Percentiles rank a stretch among this genome's conserved stretches.
Conservation (phyloP, 2,329 filamentous ascomycete species). For the Phialocephala sp. region DNA sequence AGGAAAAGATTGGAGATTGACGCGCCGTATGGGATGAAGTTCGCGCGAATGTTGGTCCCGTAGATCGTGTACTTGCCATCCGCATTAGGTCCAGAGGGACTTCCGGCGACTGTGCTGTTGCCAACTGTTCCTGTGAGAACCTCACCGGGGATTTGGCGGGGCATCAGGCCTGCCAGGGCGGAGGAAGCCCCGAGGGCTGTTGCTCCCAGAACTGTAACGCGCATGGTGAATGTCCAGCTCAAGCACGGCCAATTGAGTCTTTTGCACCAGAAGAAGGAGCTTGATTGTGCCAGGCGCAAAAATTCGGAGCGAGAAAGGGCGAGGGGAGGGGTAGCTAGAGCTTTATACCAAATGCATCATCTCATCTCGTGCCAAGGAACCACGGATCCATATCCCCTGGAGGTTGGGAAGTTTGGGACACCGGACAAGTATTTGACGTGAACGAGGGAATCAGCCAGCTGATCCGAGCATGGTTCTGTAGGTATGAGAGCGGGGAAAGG, state of each 20-base stretch:
- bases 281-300: conserved; percentile 3
- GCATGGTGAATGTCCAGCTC: conserved; percentile 28
- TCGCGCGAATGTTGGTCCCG: conserved; percentile 68
- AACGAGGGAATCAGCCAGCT: conserved; percentile 2
- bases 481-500: not conserved
- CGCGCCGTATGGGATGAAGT: conserved; percentile 77
- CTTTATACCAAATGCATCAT: conserved; percentile 26
- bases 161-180: conserved; percentile 22
- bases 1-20: conserved; percentile 75
- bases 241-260: conserved; percentile 5
- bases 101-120: conserved; percentile 36
- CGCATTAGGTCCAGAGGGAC: conserved; percentile 50
- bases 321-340: conserved; percentile 27
- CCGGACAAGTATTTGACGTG: conserved; percentile 15
- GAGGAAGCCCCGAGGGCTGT: conserved; percentile 21
- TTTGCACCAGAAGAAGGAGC: not conserved
- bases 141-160: conserved; percentile 31
- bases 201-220: conserved; percentile 22
- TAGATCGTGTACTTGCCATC: conserved; percentile 76
- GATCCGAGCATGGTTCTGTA: conserved; percentile 4
- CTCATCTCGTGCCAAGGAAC: conserved; percentile 8
- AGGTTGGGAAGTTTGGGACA: not conserved
- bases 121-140: conserved; percentile 36
- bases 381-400: conserved; percentile 7
- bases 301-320: conserved; percentile 9